phyloP scores from a whole-genome alignment of 225 moss, liverwort and hornwort species.

The Polytrichum commune region DNA sequence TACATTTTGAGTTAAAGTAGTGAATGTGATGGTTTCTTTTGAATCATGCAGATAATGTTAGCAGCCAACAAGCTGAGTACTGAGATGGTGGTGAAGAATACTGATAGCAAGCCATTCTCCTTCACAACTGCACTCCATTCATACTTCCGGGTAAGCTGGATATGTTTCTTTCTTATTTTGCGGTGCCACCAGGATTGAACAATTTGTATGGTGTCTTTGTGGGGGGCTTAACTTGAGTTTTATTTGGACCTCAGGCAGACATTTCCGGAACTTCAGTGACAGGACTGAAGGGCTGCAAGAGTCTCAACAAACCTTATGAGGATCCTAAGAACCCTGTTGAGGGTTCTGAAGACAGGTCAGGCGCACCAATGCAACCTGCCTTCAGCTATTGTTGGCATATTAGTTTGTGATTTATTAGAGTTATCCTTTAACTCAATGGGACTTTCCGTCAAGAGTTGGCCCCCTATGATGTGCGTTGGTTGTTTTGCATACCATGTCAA shows the following conservation, averaged over 20 bases:
- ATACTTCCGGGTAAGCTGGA: slow-evolving; percentile 64
- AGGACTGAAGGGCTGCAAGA: slow-evolving; percentile 83
- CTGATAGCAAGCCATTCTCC: slow-evolving; percentile 67
- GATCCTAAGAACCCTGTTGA: slow-evolving; percentile 78
- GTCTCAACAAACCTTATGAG: slow-evolving; percentile 68
- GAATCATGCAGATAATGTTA: slow-evolving; percentile 59
- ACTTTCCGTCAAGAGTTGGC: too few relatives aligned
- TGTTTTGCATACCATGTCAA: too few relatives aligned
- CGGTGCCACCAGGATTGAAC: not conserved
- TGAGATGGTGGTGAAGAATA: slow-evolving; percentile 73
- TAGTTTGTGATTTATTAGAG: too few relatives aligned
- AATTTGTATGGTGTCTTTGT: not conserved
- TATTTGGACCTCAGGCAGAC: slow-evolving; percentile 61
- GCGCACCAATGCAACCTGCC: not conserved
- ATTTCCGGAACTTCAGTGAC: slow-evolving; percentile 63
- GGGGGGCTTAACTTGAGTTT: not conserved
- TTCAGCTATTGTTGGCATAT: not conserved
- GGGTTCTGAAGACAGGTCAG: slow-evolving; percentile 74
- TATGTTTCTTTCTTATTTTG: not conserved
- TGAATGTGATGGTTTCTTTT: too few relatives aligned
- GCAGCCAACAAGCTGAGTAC: slow-evolving; percentile 63
- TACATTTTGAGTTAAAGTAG: too few relatives aligned
- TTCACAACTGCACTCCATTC: slow-evolving; percentile 93
- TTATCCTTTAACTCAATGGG: too few relatives aligned
- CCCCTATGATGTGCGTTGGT: too few relatives aligned